Conservation (phyloP, 768 basidiomycete genomes). For the Rhodosporidiobolus odoratus region DNA sequence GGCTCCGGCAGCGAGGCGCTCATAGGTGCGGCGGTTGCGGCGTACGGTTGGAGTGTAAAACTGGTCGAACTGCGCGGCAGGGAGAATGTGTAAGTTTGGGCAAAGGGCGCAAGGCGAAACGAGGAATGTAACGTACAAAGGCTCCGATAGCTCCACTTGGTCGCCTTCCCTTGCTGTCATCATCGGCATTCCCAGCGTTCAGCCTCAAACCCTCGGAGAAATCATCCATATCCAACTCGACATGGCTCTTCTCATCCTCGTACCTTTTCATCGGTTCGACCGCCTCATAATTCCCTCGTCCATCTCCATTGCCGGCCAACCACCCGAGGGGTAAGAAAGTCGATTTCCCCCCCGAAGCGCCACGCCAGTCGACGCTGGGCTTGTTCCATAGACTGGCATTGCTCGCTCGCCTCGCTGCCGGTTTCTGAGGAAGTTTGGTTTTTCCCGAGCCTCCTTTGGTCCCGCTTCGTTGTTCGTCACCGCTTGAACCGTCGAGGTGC, state of each 20-base stretch:
- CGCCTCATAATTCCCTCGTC: conserved; percentile 1
- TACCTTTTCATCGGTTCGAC: conserved; percentile 18
- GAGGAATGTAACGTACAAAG: conserved; percentile 6
- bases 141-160: neutral
- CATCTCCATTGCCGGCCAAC: conserved; percentile 2
- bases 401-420: conserved; percentile 7
- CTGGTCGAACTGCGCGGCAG: conserved; percentile 20
- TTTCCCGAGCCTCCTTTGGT: neutral
- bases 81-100: neutral
- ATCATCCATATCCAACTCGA: conserved; percentile 34
- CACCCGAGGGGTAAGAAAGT: conserved; percentile 18
- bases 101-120: neutral
- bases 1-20: conserved; percentile 4
- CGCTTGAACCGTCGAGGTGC: conserved; percentile 3
- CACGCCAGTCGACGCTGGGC: conserved; percentile 14
- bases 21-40: conserved; percentile 14
- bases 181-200: neutral
- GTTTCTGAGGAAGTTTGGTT: conserved; percentile 21
- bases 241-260: conserved; percentile 14
- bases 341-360: neutral
- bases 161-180: neutral
- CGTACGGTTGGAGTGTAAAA: conserved; percentile 20
- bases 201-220: conserved; percentile 5
- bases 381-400: neutral
- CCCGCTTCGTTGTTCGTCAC: no score